Percentiles rank a stretch among this genome's conserved stretches.
Evolutionary conservation across 23 red algal genomes (phyloP).

Genomic region (Cyanidioschyzon merolae): DNA sequence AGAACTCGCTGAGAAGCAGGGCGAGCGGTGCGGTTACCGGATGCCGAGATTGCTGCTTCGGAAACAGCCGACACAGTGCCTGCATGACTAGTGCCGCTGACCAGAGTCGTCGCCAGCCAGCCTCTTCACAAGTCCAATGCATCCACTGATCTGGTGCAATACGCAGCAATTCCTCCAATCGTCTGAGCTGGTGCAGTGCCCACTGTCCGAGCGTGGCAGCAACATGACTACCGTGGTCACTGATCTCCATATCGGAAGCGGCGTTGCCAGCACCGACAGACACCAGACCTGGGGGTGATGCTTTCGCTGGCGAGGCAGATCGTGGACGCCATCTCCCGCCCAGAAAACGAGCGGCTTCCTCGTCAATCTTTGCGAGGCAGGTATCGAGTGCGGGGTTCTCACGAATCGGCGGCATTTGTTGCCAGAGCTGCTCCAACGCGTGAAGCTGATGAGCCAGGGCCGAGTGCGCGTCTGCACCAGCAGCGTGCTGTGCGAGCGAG

Average conservation of each 20-base stretch:
- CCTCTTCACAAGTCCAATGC: background rate
- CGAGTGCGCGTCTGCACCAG: background rate
- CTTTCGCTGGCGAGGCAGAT: background rate
- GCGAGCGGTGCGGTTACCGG: background rate
- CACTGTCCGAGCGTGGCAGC: background rate
- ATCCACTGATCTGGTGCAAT: background rate
- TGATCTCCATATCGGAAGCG: background rate
- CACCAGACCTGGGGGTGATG: background rate
- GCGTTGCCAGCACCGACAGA: background rate
- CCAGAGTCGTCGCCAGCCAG: background rate
- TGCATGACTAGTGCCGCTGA: background rate
- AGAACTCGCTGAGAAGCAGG: background rate
- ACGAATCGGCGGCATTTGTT: background rate
- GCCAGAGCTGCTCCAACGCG: background rate
- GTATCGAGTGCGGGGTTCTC: background rate
- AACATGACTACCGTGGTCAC: too few species aligned
- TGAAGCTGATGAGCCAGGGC: background rate
- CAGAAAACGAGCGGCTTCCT: background rate
- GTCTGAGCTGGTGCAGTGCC: background rate
- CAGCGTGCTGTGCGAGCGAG: background rate
- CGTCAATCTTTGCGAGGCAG: background rate
- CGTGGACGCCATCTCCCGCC: background rate
- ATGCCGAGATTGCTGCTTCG: background rate
- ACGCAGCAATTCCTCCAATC: background rate
- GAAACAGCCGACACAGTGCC: background rate